phyloP scores from a whole-genome alignment of 139 green algal genomes.

The Coelastrella sp. region DNA sequence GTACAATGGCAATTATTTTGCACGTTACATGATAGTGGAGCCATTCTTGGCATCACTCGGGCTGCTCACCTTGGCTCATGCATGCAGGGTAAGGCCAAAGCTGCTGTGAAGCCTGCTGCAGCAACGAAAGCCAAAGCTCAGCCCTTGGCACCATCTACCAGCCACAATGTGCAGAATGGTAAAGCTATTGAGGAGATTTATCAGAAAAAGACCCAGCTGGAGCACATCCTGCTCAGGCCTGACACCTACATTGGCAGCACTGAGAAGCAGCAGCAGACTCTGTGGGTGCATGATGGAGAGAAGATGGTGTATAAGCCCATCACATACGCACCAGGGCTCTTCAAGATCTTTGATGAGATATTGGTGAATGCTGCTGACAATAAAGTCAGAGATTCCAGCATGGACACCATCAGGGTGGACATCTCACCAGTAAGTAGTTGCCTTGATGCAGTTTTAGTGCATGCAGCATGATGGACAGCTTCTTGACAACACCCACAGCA shows the following conservation, averaged over 20 bases:
- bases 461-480: no score
- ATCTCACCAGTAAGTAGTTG: slow-evolving; percentile 78
- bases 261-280: slow-evolving; percentile 85
- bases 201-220: slow-evolving; percentile 98
- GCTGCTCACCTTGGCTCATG: no score
- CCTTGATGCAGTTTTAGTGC: no score
- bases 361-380: slow-evolving; percentile 99
- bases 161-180: slow-evolving; percentile 45
- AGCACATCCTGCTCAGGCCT: slow-evolving; percentile 98
- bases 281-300: slow-evolving; percentile 95
- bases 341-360: slow-evolving; percentile 99
- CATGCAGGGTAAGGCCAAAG: slow-evolving; percentile 2
- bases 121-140: neutral
- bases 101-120: slow-evolving; percentile 11
- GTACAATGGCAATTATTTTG: neutral
- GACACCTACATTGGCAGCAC: slow-evolving; percentile 98
- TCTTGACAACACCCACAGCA: no score
- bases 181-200: slow-evolving; percentile 97
- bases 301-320: slow-evolving; percentile 66
- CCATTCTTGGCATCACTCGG: no score
- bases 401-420: slow-evolving; percentile 92
- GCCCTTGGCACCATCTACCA: slow-evolving; percentile 17
- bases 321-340: slow-evolving; percentile 93
- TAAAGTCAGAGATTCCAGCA: slow-evolving; percentile 94
- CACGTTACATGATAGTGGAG: neutral